Percentiles rank a stretch among this genome's conserved stretches.
Conservation (phyloP, 78 protist genomes). For the Dictyostelium capitatum region DNA sequence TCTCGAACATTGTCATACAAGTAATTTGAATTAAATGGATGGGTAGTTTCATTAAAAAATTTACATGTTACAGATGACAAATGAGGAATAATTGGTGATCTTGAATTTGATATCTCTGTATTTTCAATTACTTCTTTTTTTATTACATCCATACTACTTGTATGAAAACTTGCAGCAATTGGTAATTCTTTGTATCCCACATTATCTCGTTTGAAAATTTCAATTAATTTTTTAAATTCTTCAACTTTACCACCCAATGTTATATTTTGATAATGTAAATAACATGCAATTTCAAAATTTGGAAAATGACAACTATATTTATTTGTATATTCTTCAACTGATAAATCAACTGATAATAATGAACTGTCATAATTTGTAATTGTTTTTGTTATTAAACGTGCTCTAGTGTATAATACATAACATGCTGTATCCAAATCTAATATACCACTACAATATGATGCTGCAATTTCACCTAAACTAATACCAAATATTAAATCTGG, state of each 20-base stretch:
- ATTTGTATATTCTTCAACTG: neutral
- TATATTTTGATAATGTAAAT: conserved; percentile 9
- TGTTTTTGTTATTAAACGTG: neutral
- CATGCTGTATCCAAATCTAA: conserved; percentile 5
- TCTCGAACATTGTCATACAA: conserved; percentile 14
- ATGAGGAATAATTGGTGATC: neutral
- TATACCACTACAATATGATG: conserved; percentile 37
- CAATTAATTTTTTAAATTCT: neutral
- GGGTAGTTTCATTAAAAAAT: neutral
- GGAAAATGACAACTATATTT: neutral
- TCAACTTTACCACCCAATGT: conserved; percentile 28
- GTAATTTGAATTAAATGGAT: neutral
- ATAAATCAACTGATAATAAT: conserved; percentile 32
- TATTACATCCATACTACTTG: neutral
- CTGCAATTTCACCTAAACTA: conserved; percentile 75
- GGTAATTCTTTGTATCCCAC: neutral
- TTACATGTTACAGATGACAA: conserved; percentile 23
- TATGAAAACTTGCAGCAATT: conserved; percentile 43
- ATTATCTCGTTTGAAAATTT: neutral
- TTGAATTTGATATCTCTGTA: neutral
- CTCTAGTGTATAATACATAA: conserved; percentile 21
- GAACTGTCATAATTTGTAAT: conserved; percentile 11
- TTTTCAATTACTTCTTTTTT: conserved; percentile 2
- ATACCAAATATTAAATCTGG: conserved; percentile 11
- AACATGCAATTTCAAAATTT: conserved; percentile 45